phyloP scores from a whole-genome alignment of 176 grass and related monocot species.

The Cymbopogon citratus region DNA sequence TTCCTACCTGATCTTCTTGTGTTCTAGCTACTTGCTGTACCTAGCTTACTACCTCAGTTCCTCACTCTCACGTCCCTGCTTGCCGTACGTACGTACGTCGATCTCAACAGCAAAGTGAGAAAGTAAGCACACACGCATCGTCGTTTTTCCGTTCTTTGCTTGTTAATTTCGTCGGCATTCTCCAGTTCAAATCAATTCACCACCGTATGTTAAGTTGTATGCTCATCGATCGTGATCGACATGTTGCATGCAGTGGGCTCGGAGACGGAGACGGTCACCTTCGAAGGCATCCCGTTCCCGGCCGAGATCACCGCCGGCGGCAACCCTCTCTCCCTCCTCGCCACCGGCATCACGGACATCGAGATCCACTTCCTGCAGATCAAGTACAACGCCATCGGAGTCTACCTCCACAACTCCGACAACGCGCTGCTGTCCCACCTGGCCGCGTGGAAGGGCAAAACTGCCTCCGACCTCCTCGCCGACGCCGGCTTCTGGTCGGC shows the following conservation, averaged over 20 bases:
- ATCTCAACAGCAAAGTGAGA: no score
- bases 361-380: conserved; percentile 97
- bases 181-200: no score
- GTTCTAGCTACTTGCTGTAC: no score
- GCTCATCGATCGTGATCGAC: no score
- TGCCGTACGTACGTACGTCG: no score
- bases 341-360: conserved; percentile 61
- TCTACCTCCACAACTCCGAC: conserved; percentile 45
- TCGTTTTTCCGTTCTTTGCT: no score
- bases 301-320: neutral
- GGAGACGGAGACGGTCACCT: neutral
- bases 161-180: no score
- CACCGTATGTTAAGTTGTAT: no score
- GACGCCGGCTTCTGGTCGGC: conserved; percentile 69
- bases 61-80: no score
- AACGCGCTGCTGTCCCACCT: neutral
- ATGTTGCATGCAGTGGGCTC: conserved; percentile 20
- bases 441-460: conserved; percentile 50
- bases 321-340: conserved; percentile 27
- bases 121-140: no score
- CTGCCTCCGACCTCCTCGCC: conserved; percentile 19
- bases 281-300: conserved; percentile 37
- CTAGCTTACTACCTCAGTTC: no score
- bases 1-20: no score
- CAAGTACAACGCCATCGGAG: conserved; percentile 76